phyloP scores from a whole-genome alignment of 805 yeast species.

The Cyberlindnera bimundalis region DNA sequence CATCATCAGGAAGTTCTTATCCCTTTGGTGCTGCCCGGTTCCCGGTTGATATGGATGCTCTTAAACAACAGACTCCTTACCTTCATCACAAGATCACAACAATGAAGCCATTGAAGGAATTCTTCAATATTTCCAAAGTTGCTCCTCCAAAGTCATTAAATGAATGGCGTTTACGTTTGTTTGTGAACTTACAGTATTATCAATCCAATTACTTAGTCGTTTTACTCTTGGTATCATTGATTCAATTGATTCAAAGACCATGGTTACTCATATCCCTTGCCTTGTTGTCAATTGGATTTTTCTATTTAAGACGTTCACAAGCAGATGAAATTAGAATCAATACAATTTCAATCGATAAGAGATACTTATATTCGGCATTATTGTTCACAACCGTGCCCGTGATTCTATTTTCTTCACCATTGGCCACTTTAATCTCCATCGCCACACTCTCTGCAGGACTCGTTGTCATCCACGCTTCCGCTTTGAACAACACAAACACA shows the following conservation, averaged over 20 bases:
- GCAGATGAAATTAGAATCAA: slow-evolving; percentile 10
- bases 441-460: slow-evolving; percentile 12
- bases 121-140: slow-evolving; percentile 18
- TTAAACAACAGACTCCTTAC: slow-evolving; percentile 23
- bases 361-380: slow-evolving; percentile 12
- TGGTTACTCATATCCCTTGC: slow-evolving; percentile 16
- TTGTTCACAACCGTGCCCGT: slow-evolving; percentile 20
- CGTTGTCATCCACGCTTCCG: slow-evolving; percentile 16
- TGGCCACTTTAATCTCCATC: slow-evolving; percentile 13
- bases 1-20: slow-evolving; percentile 8
- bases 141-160: slow-evolving; percentile 11
- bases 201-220: slow-evolving; percentile 25
- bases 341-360: slow-evolving; percentile 17
- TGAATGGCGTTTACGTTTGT: slow-evolving; percentile 15
- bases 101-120: slow-evolving; percentile 22
- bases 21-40: slow-evolving; percentile 15
- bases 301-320: slow-evolving; percentile 10
- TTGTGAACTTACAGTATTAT: slow-evolving; percentile 19
- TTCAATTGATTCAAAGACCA: slow-evolving; percentile 20
- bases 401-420: slow-evolving; percentile 20
- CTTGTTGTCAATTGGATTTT: slow-evolving; percentile 9
- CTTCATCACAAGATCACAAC: slow-evolving; percentile 24
- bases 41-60: slow-evolving; percentile 15
- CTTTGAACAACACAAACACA: slow-evolving; percentile 12
- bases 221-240: slow-evolving; percentile 12